Conservation (phyloP, 768 basidiomycete species). For the Tubosaeta brunneosetosa region DNA sequence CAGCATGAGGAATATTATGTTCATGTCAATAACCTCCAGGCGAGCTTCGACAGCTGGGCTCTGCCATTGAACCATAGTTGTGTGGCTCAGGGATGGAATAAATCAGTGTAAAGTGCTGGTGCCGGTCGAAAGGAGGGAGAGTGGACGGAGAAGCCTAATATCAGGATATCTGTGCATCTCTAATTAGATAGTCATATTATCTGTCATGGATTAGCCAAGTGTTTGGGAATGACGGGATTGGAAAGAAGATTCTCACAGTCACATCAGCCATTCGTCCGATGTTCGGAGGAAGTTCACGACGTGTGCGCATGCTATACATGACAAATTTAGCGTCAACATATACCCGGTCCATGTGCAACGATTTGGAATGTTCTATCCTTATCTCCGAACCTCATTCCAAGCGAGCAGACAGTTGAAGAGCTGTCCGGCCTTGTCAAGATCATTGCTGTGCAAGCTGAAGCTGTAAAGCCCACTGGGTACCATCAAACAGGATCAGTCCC, state of each 20-base stretch:
- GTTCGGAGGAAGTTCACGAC: neutral
- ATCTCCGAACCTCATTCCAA: too few relatives aligned
- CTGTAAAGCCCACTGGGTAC: too few relatives aligned
- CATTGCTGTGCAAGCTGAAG: too few relatives aligned
- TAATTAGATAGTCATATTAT: neutral
- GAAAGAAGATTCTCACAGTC: constrained; percentile 9
- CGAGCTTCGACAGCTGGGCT: constrained; percentile 1
- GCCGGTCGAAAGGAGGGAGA: neutral
- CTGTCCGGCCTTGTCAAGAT: too few relatives aligned
- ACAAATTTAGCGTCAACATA: too few relatives aligned
- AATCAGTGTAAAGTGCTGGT: neutral
- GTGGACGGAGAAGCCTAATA: neutral
- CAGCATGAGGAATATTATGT: constrained; percentile 15
- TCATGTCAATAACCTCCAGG: neutral
- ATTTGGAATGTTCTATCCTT: too few relatives aligned
- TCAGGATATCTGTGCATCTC: neutral
- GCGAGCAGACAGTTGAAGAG: too few relatives aligned
- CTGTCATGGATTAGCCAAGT: neutral
- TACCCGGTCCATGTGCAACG: too few relatives aligned
- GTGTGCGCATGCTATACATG: neutral
- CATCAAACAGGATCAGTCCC: too few relatives aligned
- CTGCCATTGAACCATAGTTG: constrained; percentile 21
- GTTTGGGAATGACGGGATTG: neutral
- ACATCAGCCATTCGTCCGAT: neutral
- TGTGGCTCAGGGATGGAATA: neutral